phyloP scores from a whole-genome alignment of 192 early-diverging fungal genomes.

The Entomortierella chlamydospora region DNA sequence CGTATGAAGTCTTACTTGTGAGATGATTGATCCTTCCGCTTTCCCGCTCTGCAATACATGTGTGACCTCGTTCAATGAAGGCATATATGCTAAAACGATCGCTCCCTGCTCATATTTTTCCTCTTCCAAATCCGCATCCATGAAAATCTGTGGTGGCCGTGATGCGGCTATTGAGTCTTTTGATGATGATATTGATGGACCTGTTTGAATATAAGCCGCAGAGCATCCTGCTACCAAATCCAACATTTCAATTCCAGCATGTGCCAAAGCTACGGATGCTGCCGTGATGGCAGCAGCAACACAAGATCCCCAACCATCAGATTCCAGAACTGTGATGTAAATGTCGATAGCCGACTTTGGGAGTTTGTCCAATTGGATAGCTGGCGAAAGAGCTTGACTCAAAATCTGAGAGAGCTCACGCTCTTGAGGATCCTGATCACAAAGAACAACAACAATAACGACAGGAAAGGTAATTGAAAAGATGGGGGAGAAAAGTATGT shows the following conservation, averaged over 20 bases:
- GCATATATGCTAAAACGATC: conserved; percentile 82
- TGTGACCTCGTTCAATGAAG: conserved; percentile 81
- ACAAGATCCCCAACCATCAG: conserved; percentile 72
- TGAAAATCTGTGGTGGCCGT: conserved; percentile 57
- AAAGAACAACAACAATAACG: no score
- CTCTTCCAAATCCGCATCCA: conserved; percentile 70
- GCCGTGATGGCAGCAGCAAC: conserved; percentile 75
- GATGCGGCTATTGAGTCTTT: conserved; percentile 8
- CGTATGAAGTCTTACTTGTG: conserved; percentile 64
- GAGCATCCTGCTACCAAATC: conserved; percentile 83
- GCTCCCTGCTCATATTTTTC: conserved; percentile 68
- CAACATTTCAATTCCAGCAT: conserved; percentile 89
- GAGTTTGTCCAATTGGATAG: conserved; percentile 74
- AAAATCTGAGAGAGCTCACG: conserved; percentile 72
- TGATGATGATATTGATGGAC: conserved; percentile 19
- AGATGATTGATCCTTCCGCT: conserved; percentile 56
- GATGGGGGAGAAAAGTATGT: no score
- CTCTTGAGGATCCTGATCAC: conserved; percentile 68
- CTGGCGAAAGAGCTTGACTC: conserved; percentile 74
- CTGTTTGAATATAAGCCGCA: conserved; percentile 53
- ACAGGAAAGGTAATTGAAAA: background rate
- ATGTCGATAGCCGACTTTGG: conserved; percentile 84
- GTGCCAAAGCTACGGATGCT: conserved; percentile 75
- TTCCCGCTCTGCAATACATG: conserved; percentile 82
- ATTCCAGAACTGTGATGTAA: conserved; percentile 76